Conservation (phyloP, 2,329 filamentous ascomycete species). For the Orbilia oligospora region DNA sequence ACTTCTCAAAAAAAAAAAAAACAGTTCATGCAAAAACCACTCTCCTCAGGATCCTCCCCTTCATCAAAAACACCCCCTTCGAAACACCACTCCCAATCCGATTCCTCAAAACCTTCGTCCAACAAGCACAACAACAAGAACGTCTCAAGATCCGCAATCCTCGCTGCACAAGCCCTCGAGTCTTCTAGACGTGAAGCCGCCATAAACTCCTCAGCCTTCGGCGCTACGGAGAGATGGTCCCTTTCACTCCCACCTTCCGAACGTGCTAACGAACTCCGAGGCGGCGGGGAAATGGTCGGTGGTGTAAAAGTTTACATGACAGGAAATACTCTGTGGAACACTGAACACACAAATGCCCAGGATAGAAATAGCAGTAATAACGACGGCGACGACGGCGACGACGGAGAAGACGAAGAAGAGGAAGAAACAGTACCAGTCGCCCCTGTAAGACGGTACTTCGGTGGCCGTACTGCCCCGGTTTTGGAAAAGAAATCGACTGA, state of each 20-base stretch:
- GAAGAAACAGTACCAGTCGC: neutral
- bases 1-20: neutral
- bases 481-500: slow-evolving; percentile 21
- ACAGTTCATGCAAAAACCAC: slow-evolving; percentile 58
- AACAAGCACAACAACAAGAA: neutral
- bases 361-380: neutral
- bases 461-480: slow-evolving; percentile 39
- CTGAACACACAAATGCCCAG: neutral
- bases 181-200: slow-evolving; percentile 45
- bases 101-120: neutral
- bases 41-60: slow-evolving; percentile 17
- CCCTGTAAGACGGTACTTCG: slow-evolving; percentile 39
- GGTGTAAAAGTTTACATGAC: slow-evolving; percentile 32
- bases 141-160: slow-evolving; percentile 46
- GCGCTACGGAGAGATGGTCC: slow-evolving; percentile 42
- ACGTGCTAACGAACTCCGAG: slow-evolving; percentile 25
- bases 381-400: too few relatives aligned
- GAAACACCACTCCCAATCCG: neutral
- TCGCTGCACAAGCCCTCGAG: slow-evolving; percentile 37
- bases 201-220: slow-evolving; percentile 20
- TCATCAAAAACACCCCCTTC: neutral
- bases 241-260: slow-evolving; percentile 27
- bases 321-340: neutral
- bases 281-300: slow-evolving; percentile 45
- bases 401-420: neutral